Percentiles rank a stretch among this genome's conserved stretches.
Conservation (phyloP, 2,329 filamentous ascomycete genomes). For the Aureobasidium vineae region DNA sequence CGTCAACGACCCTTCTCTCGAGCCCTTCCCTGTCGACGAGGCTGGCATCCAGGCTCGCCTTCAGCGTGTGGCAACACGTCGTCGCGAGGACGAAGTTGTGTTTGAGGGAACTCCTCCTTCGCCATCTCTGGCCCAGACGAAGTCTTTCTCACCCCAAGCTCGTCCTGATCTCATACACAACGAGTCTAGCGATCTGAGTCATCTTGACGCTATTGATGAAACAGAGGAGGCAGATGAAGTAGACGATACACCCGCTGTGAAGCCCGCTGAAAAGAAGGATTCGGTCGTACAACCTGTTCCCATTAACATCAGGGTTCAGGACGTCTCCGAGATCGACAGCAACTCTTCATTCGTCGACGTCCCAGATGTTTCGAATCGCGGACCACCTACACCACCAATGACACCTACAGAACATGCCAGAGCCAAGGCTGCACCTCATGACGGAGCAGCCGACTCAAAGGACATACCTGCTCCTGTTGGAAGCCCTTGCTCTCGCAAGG, state of each 20-base stretch:
- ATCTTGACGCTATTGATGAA: conserved; percentile 26
- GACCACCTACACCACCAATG: conserved; percentile 38
- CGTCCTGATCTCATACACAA: background rate
- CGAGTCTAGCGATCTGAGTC: conserved; percentile 18
- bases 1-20: conserved; percentile 36
- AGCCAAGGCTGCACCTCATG: conserved; percentile 21
- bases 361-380: conserved; percentile 2
- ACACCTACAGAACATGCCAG: conserved; percentile 35
- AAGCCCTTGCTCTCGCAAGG: conserved; percentile 10
- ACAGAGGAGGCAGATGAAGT: conserved; percentile 17
- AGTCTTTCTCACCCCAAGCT: conserved; percentile 2
- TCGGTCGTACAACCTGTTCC: background rate
- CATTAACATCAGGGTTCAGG: conserved; percentile 6
- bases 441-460: conserved; percentile 9
- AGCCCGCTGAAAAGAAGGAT: conserved; percentile 5
- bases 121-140: conserved; percentile 21
- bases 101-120: conserved; percentile 28
- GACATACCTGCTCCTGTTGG: background rate
- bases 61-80: conserved; percentile 31
- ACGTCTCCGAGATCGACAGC: conserved; percentile 7
- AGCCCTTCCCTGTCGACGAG: conserved; percentile 39
- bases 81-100: conserved; percentile 32
- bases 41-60: conserved; percentile 39
- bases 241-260: background rate
- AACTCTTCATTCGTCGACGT: background rate